Base-by-base conservation (phyloP, 768 basidiomycete genomes). In the Pulveroboletus ravenelii region DNA sequence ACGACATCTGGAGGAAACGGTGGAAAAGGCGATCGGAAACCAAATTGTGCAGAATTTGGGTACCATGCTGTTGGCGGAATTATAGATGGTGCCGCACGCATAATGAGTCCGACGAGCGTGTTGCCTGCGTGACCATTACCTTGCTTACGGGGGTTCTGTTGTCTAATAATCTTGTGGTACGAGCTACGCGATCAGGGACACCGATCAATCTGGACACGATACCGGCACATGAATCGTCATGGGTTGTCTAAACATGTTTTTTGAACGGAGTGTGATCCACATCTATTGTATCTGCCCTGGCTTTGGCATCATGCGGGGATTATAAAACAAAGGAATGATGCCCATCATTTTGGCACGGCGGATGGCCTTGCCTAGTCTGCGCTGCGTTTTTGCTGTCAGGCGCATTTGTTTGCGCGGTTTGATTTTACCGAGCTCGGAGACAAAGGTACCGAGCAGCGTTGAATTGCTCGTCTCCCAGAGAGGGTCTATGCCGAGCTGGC, bases 21-120 rank as follows among this genome's bases (percentile, higher is more conserved):
- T 97, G 6, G 96, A 98, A 73, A 92, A 89, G 70, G 93, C 94
- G 1, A 97, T 99, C 85, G 93, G 93, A 3, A 87, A 96, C 69
- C 94, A 97, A 69, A 93, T 97, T 47, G 87, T 93, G 38, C 94
- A 96, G 73, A 94, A 89, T 64, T 70, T 97, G 55, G 94, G 90
- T 36, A 95, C 93, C 58, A 95, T 95, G 85, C 76, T 97, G 54
- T 76, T 96, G 55, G 91, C 92, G 50, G 93, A 97, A 74, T 74
- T 96, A 61, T 93, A 80, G 71, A 53, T 17, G 31, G 23, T 36
- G 30, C 10, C 7, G n/a, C 12, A 31, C 18, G 30, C 34, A 20
- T 41, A 20, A 20, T 15, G 31, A 10, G 20, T 32, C 42, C 14
- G 30, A 38, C 18, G 20, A 14, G 20, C 2, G 8, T 13, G 9